Conservation (phyloP, 2,329 filamentous ascomycete genomes). For the Xylariaceae sp. region DNA sequence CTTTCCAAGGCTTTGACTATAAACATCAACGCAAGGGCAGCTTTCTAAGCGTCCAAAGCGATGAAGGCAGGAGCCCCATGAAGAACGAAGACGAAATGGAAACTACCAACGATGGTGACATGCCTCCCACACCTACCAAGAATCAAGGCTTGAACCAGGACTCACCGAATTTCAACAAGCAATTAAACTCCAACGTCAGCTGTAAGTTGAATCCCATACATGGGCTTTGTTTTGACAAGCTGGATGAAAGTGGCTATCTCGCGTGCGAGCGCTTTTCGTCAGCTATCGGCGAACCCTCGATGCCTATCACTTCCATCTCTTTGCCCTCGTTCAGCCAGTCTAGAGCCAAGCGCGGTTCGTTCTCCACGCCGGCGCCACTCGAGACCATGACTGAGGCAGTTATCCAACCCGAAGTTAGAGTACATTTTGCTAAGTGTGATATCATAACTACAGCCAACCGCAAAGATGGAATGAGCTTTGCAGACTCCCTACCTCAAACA, state of each 20-base stretch:
- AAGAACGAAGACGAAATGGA: slow-evolving; percentile 34
- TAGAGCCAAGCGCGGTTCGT: slow-evolving; percentile 30
- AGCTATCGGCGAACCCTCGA: slow-evolving; percentile 31
- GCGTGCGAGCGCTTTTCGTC: slow-evolving; percentile 24
- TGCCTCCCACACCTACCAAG: slow-evolving; percentile 95
- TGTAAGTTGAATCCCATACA: slow-evolving; percentile 42
- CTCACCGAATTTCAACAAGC: slow-evolving; percentile 20
- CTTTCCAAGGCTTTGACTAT: slow-evolving; percentile 58
- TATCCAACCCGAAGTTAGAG: slow-evolving; percentile 33
- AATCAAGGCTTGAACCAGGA: slow-evolving; percentile 44
- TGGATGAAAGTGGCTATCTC: slow-evolving; percentile 17
- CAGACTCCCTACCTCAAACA: slow-evolving; percentile 64
- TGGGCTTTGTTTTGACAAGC: slow-evolving; percentile 18
- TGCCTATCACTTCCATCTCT: slow-evolving; percentile 32
- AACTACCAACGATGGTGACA: slow-evolving; percentile 56
- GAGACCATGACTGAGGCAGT: slow-evolving; percentile 22
- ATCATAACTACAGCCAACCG: slow-evolving; percentile 57
- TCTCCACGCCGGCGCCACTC: slow-evolving; percentile 35
- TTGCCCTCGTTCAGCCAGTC: slow-evolving; percentile 38
- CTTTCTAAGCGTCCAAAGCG: slow-evolving; percentile 75
- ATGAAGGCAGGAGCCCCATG: slow-evolving; percentile 60
- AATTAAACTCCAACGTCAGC: slow-evolving; percentile 23
- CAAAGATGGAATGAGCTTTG: slow-evolving; percentile 51
- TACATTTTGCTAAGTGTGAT: slow-evolving; percentile 50
- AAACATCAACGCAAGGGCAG: slow-evolving; percentile 57